phyloP scores from a whole-genome alignment of 225 moss, liverwort and hornwort species.

The Antitrichia curtipendula region DNA sequence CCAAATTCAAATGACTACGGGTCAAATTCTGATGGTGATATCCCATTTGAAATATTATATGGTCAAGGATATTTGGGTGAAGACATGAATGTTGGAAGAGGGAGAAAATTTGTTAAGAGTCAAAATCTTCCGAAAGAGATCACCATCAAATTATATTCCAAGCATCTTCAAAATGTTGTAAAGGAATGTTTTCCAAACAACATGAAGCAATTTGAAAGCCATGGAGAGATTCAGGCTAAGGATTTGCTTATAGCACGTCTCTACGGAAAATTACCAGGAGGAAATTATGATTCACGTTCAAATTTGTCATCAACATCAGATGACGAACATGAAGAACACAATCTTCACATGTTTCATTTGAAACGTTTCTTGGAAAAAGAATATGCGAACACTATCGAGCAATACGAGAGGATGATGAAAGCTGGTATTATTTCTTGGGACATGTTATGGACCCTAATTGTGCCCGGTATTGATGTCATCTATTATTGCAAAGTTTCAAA shows the following conservation, averaged over 20 bases:
- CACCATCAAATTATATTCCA: not conserved
- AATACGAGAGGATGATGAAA: not conserved
- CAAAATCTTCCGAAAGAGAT: not conserved
- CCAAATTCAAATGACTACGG: not conserved
- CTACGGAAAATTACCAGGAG: not conserved
- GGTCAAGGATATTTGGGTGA: rapidly evolving
- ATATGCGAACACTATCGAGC: not conserved
- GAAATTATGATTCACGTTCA: too few relatives aligned
- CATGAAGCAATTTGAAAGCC: not conserved
- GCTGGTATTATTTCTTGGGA: not conserved
- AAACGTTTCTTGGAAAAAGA: not conserved
- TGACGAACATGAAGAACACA: not conserved
- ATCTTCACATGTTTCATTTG: not conserved
- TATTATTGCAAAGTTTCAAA: not conserved
- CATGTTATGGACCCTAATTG: slow-evolving; percentile 4
- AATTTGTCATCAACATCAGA: too few relatives aligned
- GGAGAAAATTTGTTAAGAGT: rapidly evolving
- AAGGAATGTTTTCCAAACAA: rapidly evolving
- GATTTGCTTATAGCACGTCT: not conserved
- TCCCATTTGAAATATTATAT: not conserved
- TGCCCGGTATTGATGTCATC: not conserved
- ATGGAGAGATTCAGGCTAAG: not conserved
- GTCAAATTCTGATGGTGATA: rapidly evolving
- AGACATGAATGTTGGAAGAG: rapidly evolving
- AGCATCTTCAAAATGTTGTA: not conserved